These are phyloP conservation scores for Starmerella etchellsii DNA, from an alignment of 805 yeast genomes.

Conservation along the genomic window DNA sequence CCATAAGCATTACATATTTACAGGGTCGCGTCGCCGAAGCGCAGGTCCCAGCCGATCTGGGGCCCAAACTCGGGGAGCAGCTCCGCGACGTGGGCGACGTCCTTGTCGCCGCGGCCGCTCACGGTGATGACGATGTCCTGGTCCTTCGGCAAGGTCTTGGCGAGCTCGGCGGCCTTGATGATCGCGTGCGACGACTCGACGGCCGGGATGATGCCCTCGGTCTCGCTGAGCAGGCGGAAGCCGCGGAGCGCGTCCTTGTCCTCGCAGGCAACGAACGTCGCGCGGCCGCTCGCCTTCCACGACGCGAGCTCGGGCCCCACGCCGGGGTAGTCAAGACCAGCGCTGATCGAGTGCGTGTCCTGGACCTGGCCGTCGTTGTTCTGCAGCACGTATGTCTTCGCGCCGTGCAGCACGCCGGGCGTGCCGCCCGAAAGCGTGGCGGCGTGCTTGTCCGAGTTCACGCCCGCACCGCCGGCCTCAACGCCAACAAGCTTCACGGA, in stretches of 20 bases:
- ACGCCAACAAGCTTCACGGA: constrained; percentile 78
- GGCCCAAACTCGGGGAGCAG: constrained; percentile 82
- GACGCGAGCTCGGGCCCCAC: constrained; percentile 96
- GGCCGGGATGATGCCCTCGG: constrained; percentile 98
- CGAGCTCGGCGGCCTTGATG: constrained; percentile 77
- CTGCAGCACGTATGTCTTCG: constrained; percentile 84
- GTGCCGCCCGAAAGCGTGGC: constrained; percentile 92
- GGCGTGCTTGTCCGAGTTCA: constrained; percentile 77
- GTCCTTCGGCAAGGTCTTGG: constrained; percentile 67
- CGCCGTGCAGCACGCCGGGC: constrained; percentile 98
- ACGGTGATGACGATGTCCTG: constrained; percentile 76
- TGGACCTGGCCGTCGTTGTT: constrained; percentile 88
- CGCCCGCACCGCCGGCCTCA: constrained; percentile 98
- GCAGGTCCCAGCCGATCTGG: constrained; percentile 86
- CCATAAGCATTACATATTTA: too few species aligned
- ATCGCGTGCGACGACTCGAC: constrained; percentile 95
- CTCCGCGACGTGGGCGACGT: constrained; percentile 95
- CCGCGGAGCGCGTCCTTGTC: constrained; percentile 93
- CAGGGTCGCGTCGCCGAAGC: constrained; percentile 36
- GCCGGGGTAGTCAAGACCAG: constrained; percentile 98
- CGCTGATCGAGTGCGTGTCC: constrained; percentile 96
- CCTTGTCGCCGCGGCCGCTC: constrained; percentile 98
- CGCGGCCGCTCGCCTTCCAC: constrained; percentile 93
- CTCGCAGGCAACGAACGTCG: constrained; percentile 78
- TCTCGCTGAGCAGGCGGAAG: constrained; percentile 73